Evolutionary conservation across 2,329 filamentous ascomycete species (phyloP).

Genomic region (Diaporthe sp.): DNA sequence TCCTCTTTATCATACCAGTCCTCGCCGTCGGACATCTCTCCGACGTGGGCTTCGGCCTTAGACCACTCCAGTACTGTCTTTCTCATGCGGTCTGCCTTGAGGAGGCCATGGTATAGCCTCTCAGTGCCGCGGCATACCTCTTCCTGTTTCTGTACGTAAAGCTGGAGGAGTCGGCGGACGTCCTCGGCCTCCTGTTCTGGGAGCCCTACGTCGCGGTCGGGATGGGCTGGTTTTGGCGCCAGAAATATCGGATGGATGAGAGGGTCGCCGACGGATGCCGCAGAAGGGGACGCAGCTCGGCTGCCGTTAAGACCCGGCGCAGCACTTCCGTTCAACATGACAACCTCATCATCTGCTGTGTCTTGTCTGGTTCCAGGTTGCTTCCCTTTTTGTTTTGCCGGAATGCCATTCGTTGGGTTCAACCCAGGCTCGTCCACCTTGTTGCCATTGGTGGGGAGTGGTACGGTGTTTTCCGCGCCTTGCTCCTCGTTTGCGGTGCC

Average conservation of each 20-base stretch:
- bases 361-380: slow-evolving; percentile 16
- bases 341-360: slow-evolving; percentile 22
- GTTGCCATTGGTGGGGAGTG: background rate
- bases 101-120: slow-evolving; percentile 75
- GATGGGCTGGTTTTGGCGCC: slow-evolving; percentile 68
- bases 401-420: slow-evolving; percentile 24
- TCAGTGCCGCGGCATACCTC: slow-evolving; percentile 80
- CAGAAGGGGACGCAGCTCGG: slow-evolving; percentile 29
- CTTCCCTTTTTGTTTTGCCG: slow-evolving; percentile 30
- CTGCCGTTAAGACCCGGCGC: slow-evolving; percentile 16
- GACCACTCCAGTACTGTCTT: slow-evolving; percentile 79
- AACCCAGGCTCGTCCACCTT: background rate
- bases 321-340: slow-evolving; percentile 26
- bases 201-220: slow-evolving; percentile 78
- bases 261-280: slow-evolving; percentile 50
- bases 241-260: slow-evolving; percentile 81
- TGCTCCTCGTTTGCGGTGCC: background rate
- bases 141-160: slow-evolving; percentile 88
- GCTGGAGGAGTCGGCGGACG: slow-evolving; percentile 76
- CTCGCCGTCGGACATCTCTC: slow-evolving; percentile 87
- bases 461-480: background rate
- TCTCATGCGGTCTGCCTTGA: slow-evolving; percentile 78
- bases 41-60: slow-evolving; percentile 80
- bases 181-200: slow-evolving; percentile 82
- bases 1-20: slow-evolving; percentile 90